phyloP scores from a whole-genome alignment of 148 eudicot species.

The Camellia granthamiana region DNA sequence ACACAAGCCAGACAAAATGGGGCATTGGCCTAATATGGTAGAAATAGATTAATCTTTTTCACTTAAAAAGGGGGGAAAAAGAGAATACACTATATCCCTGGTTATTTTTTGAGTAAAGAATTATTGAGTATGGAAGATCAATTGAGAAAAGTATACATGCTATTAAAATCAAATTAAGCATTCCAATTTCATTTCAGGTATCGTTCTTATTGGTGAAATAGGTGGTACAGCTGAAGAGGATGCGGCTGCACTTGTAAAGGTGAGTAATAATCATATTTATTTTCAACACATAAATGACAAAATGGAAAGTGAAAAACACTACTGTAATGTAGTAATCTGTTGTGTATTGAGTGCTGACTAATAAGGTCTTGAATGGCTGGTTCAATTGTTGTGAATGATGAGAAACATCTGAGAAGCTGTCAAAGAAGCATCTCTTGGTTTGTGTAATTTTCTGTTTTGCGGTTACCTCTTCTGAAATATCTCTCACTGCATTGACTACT shows the following conservation, averaged over 20 bases:
- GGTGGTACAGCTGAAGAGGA: constrained; percentile 99
- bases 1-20: too few relatives aligned
- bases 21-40: too few relatives aligned
- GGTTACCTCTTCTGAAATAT: neutral
- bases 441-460: neutral
- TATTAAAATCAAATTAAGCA: neutral
- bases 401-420: neutral
- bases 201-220: constrained; percentile 92
- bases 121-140: neutral
- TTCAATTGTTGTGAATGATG: neutral
- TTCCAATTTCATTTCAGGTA: constrained; percentile 50
- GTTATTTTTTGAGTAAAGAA: neutral
- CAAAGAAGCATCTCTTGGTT: neutral
- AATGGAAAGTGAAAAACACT: neutral
- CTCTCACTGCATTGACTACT: neutral
- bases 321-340: neutral
- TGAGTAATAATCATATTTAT: constrained; percentile 24
- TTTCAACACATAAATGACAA: neutral
- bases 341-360: neutral
- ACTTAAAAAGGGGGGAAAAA: too few relatives aligned
- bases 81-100: neutral
- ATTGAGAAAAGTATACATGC: neutral
- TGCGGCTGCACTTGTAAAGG: constrained; percentile 95
- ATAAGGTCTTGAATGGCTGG: neutral
- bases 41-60: too few relatives aligned